Evolutionary conservation across 164 flowering plant species (phyloP).

Genomic region (Hamamelis virginiana): DNA sequence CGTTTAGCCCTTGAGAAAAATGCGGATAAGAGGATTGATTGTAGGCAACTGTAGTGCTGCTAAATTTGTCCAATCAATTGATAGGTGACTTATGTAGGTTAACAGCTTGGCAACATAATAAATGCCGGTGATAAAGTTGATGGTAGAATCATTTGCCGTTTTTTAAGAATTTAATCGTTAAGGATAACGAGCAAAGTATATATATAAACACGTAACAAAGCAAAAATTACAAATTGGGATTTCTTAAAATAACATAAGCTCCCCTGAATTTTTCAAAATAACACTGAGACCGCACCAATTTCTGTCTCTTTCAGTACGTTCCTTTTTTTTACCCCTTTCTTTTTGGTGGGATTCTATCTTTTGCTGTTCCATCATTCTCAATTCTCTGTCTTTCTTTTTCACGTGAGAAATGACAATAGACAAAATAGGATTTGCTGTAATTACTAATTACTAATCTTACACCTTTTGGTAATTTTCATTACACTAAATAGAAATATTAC

Average conservation of each 20-base stretch:
- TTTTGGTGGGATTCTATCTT: no score
- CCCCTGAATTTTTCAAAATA: neutral
- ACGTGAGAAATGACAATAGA: conserved; percentile 16
- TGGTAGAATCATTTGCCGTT: neutral
- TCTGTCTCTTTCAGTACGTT: neutral
- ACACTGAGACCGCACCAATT: neutral
- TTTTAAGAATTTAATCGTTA: neutral
- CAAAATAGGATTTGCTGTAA: no score
- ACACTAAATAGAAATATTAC: no score
- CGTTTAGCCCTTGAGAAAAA: no score
- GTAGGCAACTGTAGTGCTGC: no score
- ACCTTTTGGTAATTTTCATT: no score
- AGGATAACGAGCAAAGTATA: neutral
- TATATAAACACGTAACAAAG: no score
- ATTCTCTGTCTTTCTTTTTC: neutral
- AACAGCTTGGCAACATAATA: neutral
- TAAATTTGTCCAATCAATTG: neutral
- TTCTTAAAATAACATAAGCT: neutral
- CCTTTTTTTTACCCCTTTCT: no score
- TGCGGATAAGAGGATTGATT: no score
- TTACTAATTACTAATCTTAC: no score
- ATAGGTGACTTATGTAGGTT: neutral
- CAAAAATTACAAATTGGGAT: no score
- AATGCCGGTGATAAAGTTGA: neutral
- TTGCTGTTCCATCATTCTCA: conserved; percentile 17